Base-by-base conservation (phyloP, 495 filamentous ascomycete species). In the Lichina pygmaea region DNA sequence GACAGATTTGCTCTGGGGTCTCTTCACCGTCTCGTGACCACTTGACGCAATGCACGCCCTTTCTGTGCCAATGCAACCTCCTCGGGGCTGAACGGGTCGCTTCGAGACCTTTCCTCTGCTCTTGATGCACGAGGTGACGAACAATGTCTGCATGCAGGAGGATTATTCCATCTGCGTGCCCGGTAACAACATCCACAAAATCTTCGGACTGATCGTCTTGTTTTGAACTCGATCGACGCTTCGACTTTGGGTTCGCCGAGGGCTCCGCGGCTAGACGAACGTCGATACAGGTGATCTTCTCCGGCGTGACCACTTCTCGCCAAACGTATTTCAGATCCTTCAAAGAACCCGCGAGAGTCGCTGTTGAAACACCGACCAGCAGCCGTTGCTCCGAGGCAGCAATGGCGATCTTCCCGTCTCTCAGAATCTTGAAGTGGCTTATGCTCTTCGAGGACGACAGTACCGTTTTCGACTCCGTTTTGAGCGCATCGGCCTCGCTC, bases 51-150 rank as follows among this genome's bases (percentile, higher is more conserved):
- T 71, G 71, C 3, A 92, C 86, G 30, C 73, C 68, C 46, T 75
- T 73, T 53, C 91, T 70, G 58, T 99, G 89, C 89, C 89, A 99
- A 55, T 95, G 91, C 30, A 86, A 61, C 52, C 71, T 76, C 7
- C 54, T 55, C 24, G 42, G 34, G 11, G 42, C 15, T 5, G 9
- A 7, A n/a, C 38, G 33, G 12, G 45, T 51, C 31, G 41, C 44
- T 46, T 48, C 58, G 6, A 89, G 54, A 42, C 71, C 70, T 15
- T 65, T 60, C 7, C 81, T 48, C 16, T 91, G 54, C 56, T 91
- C 76, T 49, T 75, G 67, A 54, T 91, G 89, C 10, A 89, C 55
- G 53, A 80, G 24, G 24, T 24, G 24, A 24, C 24, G 24, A 24
- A 24, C 24, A 24, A 24, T 24, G 24, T 24, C 24, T 24, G 24